A percentile compares a stretch with the other conserved stretches of the same genome.
These are phyloP conservation scores for Hysterangium stoloniferum DNA, from an alignment of 768 basidiomycete genomes.

Conservation along the genomic window DNA sequence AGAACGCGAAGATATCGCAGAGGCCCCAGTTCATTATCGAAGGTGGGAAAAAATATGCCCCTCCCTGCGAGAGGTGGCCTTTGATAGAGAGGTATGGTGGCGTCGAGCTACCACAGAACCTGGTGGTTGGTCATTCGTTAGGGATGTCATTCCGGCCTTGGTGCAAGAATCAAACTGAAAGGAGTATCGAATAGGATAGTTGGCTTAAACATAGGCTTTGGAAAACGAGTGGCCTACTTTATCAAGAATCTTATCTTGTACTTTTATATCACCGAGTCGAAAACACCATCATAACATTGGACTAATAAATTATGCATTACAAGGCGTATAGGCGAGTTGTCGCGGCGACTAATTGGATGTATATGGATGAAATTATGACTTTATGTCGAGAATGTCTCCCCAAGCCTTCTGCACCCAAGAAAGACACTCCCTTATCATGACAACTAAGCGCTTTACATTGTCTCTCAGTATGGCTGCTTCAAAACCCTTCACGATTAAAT, in stretches of 20 bases:
- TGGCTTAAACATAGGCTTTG: too few species aligned
- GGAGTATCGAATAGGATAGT: too few species aligned
- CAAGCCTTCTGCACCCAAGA: slow-evolving; percentile 51
- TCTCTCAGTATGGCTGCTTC: slow-evolving; percentile 50
- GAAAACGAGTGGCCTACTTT: too few species aligned
- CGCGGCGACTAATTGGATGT: too few species aligned
- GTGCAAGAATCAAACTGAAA: background rate
- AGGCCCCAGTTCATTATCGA: slow-evolving; percentile 7
- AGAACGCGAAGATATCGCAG: slow-evolving; percentile 1
- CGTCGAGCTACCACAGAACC: background rate
- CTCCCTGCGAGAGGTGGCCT: slow-evolving; percentile 5
- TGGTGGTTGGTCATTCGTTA: slow-evolving; percentile 9
- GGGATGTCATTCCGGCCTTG: background rate
- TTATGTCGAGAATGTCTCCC: slow-evolving; percentile 33
- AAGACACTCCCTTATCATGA: slow-evolving; percentile 34
- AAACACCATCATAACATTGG: too few species aligned
- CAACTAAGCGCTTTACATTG: slow-evolving; percentile 15
- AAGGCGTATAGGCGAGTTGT: too few species aligned
- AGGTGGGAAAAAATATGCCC: slow-evolving; percentile 8
- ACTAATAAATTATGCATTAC: too few species aligned
- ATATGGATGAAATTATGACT: too few species aligned
- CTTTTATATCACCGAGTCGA: too few species aligned
- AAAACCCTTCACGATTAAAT: slow-evolving; percentile 49
- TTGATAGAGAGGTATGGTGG: slow-evolving; percentile 8
- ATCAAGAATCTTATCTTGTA: too few species aligned